A percentile compares a stretch with the other conserved stretches of the same genome.
Evolutionary conservation across 352 stramenopile genomes (phyloP).

Genomic region (Phytophthora fragariaefolia): DNA sequence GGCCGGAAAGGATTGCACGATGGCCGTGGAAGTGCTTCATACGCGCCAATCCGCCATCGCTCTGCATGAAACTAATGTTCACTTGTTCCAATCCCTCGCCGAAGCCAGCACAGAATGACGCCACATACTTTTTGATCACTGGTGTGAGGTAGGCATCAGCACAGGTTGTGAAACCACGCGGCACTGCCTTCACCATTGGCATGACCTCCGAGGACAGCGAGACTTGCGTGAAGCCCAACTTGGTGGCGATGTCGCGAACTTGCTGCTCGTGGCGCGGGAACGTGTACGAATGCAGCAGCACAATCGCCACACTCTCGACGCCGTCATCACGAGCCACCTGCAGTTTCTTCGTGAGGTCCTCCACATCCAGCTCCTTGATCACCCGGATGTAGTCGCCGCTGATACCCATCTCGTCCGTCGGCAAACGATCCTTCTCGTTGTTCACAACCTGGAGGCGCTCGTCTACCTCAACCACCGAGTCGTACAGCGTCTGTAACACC

Average conservation of each 20-base stretch:
- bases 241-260: slow-evolving; percentile 88
- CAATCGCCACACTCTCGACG: slow-evolving; percentile 95
- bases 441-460: slow-evolving; percentile 95
- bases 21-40: slow-evolving; percentile 95
- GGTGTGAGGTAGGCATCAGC: slow-evolving; percentile 98
- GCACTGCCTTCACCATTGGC: slow-evolving; percentile 98
- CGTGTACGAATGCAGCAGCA: slow-evolving; percentile 96
- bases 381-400: slow-evolving; percentile 92
- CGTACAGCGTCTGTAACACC: slow-evolving; percentile 92
- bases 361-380: slow-evolving; percentile 81
- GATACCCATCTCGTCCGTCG: slow-evolving; percentile 77
- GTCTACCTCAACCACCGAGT: slow-evolving; percentile 97
- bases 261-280: slow-evolving; percentile 94
- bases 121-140: slow-evolving; percentile 97
- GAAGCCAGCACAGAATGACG: slow-evolving; percentile 97
- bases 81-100: slow-evolving; percentile 88
- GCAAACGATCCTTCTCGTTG: slow-evolving; percentile 61
- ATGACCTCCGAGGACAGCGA: slow-evolving; percentile 94
- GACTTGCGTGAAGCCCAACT: slow-evolving; percentile 96
- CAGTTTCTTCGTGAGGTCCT: slow-evolving; percentile 82
- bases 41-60: slow-evolving; percentile 96
- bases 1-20: slow-evolving; percentile 94
- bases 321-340: slow-evolving; percentile 81
- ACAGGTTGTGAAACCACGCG: slow-evolving; percentile 96
- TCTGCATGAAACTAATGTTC: slow-evolving; percentile 99